A percentile compares a stretch with the other conserved stretches of the same genome.
Conservation (phyloP, 83 land plant genomes). For the Picea abies region DNA sequence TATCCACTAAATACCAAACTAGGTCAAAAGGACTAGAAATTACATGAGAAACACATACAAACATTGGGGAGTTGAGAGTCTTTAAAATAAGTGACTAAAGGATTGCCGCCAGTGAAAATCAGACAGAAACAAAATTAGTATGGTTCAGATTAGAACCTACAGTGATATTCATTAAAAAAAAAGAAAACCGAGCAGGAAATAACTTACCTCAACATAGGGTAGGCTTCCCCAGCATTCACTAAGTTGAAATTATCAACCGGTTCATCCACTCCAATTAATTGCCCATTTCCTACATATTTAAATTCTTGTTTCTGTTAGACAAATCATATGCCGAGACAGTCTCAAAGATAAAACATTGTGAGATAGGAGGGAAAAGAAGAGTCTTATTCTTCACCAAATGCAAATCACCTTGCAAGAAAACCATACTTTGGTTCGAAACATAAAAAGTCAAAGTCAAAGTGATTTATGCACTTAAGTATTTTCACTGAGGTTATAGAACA, state of each 20-base stretch:
- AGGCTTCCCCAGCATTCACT: constrained; percentile 6
- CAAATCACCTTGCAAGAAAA: constrained; percentile 6
- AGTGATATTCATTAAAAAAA: too few species aligned
- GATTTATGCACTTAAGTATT: constrained; percentile 16
- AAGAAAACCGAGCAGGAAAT: not conserved
- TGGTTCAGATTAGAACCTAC: too few species aligned
- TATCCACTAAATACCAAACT: too few species aligned
- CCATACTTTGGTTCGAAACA: not conserved
- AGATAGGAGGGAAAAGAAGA: not conserved
- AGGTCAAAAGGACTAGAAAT: too few species aligned
- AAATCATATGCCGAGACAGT: too few species aligned
- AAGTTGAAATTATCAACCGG: constrained; percentile 2
- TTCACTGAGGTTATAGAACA: constrained; percentile 16
- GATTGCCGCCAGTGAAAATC: too few species aligned
- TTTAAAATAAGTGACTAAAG: too few species aligned
- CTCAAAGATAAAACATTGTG: not conserved
- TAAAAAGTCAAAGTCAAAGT: constrained; percentile 8
- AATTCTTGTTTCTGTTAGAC: constrained; percentile 5
- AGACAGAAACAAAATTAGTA: too few species aligned
- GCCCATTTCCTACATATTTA: constrained; percentile 17
- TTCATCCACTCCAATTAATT: constrained; percentile 14
- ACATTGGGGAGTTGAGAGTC: too few species aligned
- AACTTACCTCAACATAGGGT: constrained; percentile 15
- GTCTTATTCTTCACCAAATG: constrained; percentile 1
- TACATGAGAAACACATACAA: too few species aligned